Evolutionary conservation across 768 basidiomycete genomes (phyloP).

Genomic region (Strobilomyces dryophilus): DNA sequence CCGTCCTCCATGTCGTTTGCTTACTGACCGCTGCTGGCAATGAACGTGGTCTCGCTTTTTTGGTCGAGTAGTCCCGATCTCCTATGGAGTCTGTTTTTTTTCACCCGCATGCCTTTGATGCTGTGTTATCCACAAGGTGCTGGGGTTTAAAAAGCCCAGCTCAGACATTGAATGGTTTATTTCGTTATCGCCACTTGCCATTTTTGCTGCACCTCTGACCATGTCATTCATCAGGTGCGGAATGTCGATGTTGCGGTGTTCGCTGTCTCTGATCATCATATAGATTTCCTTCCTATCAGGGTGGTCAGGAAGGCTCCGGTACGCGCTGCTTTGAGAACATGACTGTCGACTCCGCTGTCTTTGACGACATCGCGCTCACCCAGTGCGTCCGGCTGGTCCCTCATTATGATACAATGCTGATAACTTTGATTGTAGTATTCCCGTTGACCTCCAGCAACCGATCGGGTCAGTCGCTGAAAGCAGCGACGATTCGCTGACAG

Average conservation of each 20-base stretch:
- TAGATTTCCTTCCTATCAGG: background rate
- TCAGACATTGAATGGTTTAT: background rate
- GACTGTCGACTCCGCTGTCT: background rate
- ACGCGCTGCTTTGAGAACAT: background rate
- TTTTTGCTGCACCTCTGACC: background rate
- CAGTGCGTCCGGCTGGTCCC: conserved; percentile 9
- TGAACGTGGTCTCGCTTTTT: background rate
- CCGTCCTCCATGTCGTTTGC: background rate
- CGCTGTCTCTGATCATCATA: background rate
- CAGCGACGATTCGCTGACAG: background rate
- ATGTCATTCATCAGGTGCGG: conserved; percentile 15
- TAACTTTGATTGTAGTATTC: background rate
- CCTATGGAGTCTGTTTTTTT: background rate
- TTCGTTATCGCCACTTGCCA: background rate
- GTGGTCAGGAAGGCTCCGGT: background rate
- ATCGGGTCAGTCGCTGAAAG: background rate
- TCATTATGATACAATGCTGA: conserved; percentile 2
- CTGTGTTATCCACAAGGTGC: conserved; percentile 8
- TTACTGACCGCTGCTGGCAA: background rate
- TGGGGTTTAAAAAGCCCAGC: conserved; percentile 9
- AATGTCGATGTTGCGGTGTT: background rate
- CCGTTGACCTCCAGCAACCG: background rate
- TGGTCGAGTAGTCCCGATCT: conserved; percentile 1
- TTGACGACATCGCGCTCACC: background rate
- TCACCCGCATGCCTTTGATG: background rate